Conservation (phyloP, 164 flowering plant genomes). For the Chloranthus sessilifolius region DNA sequence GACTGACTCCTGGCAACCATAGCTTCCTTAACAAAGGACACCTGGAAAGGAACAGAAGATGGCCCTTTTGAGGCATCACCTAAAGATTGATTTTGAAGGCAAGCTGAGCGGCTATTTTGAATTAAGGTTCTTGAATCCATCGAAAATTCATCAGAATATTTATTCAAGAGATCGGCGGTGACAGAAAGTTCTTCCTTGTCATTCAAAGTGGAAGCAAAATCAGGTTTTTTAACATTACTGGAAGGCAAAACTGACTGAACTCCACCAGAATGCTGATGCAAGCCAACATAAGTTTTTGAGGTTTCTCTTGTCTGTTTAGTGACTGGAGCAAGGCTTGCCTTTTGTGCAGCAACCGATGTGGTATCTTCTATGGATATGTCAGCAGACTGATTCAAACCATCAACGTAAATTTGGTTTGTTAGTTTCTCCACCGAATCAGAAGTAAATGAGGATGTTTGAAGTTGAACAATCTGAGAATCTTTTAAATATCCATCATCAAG, state of each 20-base stretch:
- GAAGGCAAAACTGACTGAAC: slow-evolving; percentile 4
- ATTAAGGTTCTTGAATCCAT: slow-evolving; percentile 1
- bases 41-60: slow-evolving; percentile 15
- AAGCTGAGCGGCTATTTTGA: background rate
- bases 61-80: slow-evolving; percentile 17
- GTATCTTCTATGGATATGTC: slow-evolving; percentile 10
- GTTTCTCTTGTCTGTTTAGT: slow-evolving; percentile 15
- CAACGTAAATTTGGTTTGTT: slow-evolving; percentile 13
- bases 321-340: slow-evolving; percentile 10
- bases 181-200: slow-evolving; percentile 11
- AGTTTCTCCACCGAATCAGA: slow-evolving; percentile 9
- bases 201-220: slow-evolving; percentile 6
- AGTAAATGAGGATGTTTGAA: slow-evolving; percentile 1
- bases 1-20: too few relatives aligned
- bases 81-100: slow-evolving; percentile 15
- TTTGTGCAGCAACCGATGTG: background rate
- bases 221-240: slow-evolving; percentile 11
- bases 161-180: background rate
- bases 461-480: slow-evolving; percentile 8
- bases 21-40: slow-evolving; percentile 25
- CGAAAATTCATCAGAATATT: background rate
- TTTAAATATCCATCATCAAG: slow-evolving; percentile 10
- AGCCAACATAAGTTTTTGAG: slow-evolving; percentile 14
- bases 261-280: slow-evolving; percentile 2
- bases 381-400: slow-evolving; percentile 10